phyloP scores from a whole-genome alignment of 768 basidiomycete species.

The Suillus sp. region DNA sequence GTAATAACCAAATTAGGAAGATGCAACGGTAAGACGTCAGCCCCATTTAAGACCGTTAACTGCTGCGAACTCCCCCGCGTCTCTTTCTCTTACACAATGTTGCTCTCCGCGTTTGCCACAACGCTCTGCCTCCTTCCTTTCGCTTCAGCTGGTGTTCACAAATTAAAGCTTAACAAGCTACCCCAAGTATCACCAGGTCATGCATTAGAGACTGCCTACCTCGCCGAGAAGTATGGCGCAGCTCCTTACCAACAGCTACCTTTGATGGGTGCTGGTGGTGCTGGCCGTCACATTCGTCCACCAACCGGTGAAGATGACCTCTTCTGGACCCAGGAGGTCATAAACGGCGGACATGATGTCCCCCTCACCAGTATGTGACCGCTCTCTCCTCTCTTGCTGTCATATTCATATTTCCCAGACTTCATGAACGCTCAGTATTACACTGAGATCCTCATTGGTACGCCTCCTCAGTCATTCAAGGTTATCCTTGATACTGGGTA shows the following conservation, averaged over 20 bases:
- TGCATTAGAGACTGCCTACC: conserved; percentile 74
- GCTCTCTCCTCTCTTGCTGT: conserved; percentile 7
- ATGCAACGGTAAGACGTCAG: conserved; percentile 13
- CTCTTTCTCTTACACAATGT: conserved; percentile 39
- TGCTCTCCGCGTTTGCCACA: conserved; percentile 43
- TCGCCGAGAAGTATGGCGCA: conserved; percentile 90
- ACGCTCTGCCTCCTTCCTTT: conserved; percentile 46
- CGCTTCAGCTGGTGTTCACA: conserved; percentile 64
- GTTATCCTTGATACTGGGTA: conserved; percentile 94
- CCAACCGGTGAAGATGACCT: conserved; percentile 56
- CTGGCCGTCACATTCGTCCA: conserved; percentile 62
- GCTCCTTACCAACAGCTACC: conserved; percentile 53
- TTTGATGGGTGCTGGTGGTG: conserved; percentile 73
- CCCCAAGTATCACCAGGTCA: conserved; percentile 63
- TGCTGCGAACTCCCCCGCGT: conserved; percentile 13
- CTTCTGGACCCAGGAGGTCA: conserved; percentile 78
- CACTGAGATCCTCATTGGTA: conserved; percentile 81
- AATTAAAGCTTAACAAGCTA: conserved; percentile 88
- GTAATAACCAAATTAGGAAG: conserved; percentile 17
- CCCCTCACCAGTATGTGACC: conserved; percentile 82
- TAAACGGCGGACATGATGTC: conserved; percentile 78
- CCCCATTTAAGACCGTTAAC: conserved; percentile 28
- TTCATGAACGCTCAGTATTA: conserved; percentile 99
- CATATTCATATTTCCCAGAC: conserved; percentile 50
- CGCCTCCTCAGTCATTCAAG: conserved; percentile 87